Conservation (phyloP, 768 basidiomycete genomes). For the Tubosaeta brunneosetosa region DNA sequence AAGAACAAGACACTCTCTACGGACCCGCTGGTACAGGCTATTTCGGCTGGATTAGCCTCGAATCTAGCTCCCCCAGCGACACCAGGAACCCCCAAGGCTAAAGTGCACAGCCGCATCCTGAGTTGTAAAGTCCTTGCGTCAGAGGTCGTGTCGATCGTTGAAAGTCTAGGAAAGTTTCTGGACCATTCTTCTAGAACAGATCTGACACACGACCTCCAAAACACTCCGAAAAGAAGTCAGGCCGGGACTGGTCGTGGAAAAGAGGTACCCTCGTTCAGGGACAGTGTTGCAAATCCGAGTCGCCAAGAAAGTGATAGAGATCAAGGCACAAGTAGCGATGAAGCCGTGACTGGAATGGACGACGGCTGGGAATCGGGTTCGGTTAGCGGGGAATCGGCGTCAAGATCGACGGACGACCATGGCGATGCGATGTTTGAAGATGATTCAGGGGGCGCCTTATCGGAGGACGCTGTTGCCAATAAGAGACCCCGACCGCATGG, state of each 20-base stretch:
- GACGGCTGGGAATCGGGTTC: slow-evolving; percentile 43
- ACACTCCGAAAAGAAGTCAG: slow-evolving; percentile 11
- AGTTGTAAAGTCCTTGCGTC: slow-evolving; percentile 73
- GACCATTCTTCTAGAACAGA: slow-evolving; percentile 21
- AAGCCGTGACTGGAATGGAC: slow-evolving; percentile 8
- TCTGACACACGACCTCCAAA: slow-evolving; percentile 5
- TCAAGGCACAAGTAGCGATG: slow-evolving; percentile 15
- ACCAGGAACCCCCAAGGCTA: slow-evolving; percentile 44
- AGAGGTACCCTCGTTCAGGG: slow-evolving; percentile 1
- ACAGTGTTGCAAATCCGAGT: neutral
- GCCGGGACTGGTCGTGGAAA: neutral
- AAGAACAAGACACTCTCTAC: slow-evolving; percentile 62
- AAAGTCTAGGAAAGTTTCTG: slow-evolving; percentile 43
- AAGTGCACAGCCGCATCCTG: slow-evolving; percentile 66
- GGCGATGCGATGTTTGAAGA: slow-evolving; percentile 30
- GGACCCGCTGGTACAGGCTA: slow-evolving; percentile 44
- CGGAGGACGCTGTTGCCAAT: slow-evolving; percentile 3
- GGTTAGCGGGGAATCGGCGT: slow-evolving; percentile 27
- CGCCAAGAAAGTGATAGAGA: slow-evolving; percentile 16
- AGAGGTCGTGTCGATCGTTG: slow-evolving; percentile 49
- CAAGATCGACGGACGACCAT: slow-evolving; percentile 33
- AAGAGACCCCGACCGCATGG: slow-evolving; percentile 23
- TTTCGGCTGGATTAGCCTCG: slow-evolving; percentile 42
- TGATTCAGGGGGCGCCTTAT: slow-evolving; percentile 20
- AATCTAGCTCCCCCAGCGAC: slow-evolving; percentile 32